Base-by-base conservation (phyloP, 2,329 filamentous ascomycete genomes). In the Madurella fahalii region DNA sequence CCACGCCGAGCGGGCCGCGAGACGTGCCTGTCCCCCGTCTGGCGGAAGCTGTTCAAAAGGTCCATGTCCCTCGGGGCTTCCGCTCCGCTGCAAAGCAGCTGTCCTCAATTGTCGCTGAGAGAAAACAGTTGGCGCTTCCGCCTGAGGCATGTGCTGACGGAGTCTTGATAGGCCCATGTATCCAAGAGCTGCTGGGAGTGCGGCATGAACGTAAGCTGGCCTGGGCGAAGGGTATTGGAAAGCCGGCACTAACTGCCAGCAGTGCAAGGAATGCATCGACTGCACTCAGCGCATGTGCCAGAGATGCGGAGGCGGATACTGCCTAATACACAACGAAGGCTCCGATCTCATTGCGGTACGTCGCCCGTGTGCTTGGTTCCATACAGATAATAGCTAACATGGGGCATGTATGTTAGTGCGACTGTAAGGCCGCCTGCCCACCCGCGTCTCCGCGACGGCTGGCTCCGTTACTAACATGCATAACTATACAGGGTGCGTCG, bases 101-200 rank as follows among this genome's bases (percentile, higher is more conserved):
- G 11, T 11, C 16, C 42, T n/a, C 15, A 37, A 16, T 18, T 43
- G 25, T 40, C 18, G 13, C 13, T 47, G 42, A 5, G 12, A 15
- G 2, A 20, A 20, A 17, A 20, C 30, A 39, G 31, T 42, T 53
- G 61, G 56, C 30, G 46, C 31, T 39, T 30, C 15, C 17, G 45
- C 39, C 16, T 54, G 39, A n/a, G 34, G 25, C 39, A 47, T 47
- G 39, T 42, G 18, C 53, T 61, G 40, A 59, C 53, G 41, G 9
- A 16, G 2, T 42, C 53, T 58, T 72, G 71, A 18, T 71, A 83
- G 73, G 75, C 77, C 59, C 81, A 80, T 51, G 83, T 89, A 66
- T 83, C 81, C 13, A 76, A 74, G 63, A 82, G 90, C 65, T 96
- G 91, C 74, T 94, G 89, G 80, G 90, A 92, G 70, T 96, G 91